Evolutionary conservation across 257 asterid genomes (phyloP).

Genomic region (Lycium ferocissimum): DNA sequence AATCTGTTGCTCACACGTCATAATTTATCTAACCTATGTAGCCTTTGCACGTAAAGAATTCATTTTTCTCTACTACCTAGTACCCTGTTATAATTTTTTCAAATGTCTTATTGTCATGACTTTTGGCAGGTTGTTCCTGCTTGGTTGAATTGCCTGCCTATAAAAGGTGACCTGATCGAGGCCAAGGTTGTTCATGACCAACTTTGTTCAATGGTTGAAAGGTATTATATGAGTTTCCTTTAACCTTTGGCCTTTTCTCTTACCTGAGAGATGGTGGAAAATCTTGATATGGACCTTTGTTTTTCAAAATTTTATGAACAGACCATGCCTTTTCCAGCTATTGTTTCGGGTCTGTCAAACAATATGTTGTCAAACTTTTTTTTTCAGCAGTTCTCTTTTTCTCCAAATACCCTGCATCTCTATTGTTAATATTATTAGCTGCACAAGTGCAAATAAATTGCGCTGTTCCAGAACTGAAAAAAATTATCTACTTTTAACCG

Average conservation of each 20-base stretch:
- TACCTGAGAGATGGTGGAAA: neutral
- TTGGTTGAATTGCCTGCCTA: conserved; percentile 94
- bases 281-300: neutral
- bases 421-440: neutral
- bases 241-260: neutral
- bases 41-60: neutral
- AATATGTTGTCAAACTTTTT: neutral
- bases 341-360: neutral
- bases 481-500: neutral
- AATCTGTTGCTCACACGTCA: neutral
- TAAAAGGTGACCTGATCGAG: conserved; percentile 90
- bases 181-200: conserved; percentile 96
- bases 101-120: neutral
- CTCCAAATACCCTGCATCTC: neutral
- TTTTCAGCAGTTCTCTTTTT: conserved; percentile 1
- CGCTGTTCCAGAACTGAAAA: neutral
- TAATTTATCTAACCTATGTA: neutral
- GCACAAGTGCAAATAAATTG: neutral
- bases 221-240: conserved; percentile 46
- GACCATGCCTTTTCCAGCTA: neutral
- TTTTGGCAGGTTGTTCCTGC: conserved; percentile 84
- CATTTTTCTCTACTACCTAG: neutral
- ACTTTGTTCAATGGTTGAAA: conserved; percentile 97
- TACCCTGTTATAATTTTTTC: neutral
- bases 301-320: conserved; percentile 1